phyloP scores from a whole-genome alignment of 768 basidiomycete species.

The Kwoniella botswanensis region DNA sequence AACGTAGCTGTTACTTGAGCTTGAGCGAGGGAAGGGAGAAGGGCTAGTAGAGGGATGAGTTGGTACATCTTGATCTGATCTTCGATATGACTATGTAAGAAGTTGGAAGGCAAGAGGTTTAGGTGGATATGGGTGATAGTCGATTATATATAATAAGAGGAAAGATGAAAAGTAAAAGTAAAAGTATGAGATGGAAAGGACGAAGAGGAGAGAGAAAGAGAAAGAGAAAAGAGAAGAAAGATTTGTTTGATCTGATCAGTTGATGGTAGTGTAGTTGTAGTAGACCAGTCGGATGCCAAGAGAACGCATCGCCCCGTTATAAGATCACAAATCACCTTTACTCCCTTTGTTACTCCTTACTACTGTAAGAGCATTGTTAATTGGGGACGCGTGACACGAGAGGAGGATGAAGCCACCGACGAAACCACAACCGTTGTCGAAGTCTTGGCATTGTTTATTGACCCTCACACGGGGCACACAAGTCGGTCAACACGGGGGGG shows the following conservation, averaged over 20 bases:
- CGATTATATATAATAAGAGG: background rate
- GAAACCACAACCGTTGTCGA: background rate
- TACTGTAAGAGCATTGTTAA: too few relatives aligned
- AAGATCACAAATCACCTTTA: background rate
- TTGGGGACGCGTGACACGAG: background rate
- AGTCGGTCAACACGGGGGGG: background rate
- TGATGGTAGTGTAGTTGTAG: background rate
- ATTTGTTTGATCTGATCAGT: conserved; percentile 6
- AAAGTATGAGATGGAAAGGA: background rate
- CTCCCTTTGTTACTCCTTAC: background rate
- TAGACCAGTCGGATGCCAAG: conserved; percentile 11
- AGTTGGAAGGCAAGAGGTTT: background rate
- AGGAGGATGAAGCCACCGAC: background rate
- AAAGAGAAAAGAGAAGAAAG: background rate
- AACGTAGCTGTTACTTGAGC: conserved; percentile 28
- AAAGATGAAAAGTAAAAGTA: conserved; percentile 1
- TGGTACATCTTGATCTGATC: conserved; percentile 7
- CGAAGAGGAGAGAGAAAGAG: conserved; percentile 8
- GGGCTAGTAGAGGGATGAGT: conserved; percentile 15
- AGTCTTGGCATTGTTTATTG: conserved; percentile 13
- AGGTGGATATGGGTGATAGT: background rate
- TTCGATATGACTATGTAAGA: background rate
- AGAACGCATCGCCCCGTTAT: conserved; percentile 24
- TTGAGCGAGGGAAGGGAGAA: conserved; percentile 16
- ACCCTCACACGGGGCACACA: conserved; percentile 7